A percentile compares a stretch with the other conserved stretches of the same genome.
Evolutionary conservation across 2,329 filamentous ascomycete species (phyloP).

Genomic region (Penicillium crustosum): DNA sequence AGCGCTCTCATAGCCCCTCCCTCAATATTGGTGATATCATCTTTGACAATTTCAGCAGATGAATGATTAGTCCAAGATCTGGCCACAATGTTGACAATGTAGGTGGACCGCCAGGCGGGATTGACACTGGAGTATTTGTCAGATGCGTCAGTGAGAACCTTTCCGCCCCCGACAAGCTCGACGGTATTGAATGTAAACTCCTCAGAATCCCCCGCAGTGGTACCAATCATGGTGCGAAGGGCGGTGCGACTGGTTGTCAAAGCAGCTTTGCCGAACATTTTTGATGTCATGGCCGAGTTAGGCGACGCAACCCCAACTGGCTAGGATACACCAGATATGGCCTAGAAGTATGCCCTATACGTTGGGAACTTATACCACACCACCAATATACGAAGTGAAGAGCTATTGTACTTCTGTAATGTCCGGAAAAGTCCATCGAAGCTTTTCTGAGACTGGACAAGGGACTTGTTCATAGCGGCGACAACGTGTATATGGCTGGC

Average conservation of each 20-base stretch:
- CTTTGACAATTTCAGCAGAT: conserved; percentile 20
- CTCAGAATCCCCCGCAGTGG: neutral
- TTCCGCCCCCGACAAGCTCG: conserved; percentile 23
- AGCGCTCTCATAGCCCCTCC: conserved; percentile 31
- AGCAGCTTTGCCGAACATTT: neutral
- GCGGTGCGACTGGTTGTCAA: neutral
- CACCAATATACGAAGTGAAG: neutral
- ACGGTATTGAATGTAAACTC: neutral
- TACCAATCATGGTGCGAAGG: neutral
- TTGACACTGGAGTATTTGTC: conserved; percentile 46
- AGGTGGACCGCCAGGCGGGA: conserved; percentile 53
- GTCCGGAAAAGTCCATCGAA: too few relatives aligned
- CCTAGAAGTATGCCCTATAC: neutral
- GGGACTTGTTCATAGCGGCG: conserved; percentile 14
- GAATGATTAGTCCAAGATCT: conserved; percentile 17
- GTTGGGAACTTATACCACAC: neutral
- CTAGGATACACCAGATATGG: neutral
- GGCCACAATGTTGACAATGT: conserved; percentile 34
- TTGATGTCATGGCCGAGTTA: neutral
- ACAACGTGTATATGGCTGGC: conserved; percentile 17
- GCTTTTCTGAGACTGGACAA: too few relatives aligned
- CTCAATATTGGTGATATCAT: conserved; percentile 36
- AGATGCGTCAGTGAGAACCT: conserved; percentile 35
- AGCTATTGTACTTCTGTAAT: neutral
- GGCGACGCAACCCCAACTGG: neutral